Evolutionary conservation across 768 basidiomycete genomes (phyloP).

Genomic region (Mycena rosella): DNA sequence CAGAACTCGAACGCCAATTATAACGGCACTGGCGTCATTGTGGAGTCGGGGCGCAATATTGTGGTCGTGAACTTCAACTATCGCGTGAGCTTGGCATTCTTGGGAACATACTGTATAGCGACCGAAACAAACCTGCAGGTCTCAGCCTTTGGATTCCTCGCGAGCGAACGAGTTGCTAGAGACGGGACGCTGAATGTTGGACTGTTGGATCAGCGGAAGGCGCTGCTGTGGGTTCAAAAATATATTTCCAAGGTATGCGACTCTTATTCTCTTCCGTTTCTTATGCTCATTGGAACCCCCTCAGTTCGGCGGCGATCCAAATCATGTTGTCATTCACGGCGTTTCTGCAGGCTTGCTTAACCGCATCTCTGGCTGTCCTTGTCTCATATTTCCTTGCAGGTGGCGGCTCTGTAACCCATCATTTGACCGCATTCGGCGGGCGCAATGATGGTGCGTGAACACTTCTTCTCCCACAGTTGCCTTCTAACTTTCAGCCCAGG

Average conservation of each 20-base stretch:
- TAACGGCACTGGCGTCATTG: constrained; percentile 27
- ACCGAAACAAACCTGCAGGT: constrained; percentile 21
- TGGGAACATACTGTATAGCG: constrained; percentile 18
- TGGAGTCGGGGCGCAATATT: constrained; percentile 23
- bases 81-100: constrained; percentile 20
- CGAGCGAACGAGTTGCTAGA: constrained; percentile 21
- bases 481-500: constrained; percentile 14
- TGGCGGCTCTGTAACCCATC: constrained; percentile 27
- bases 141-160: constrained; percentile 25
- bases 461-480: constrained; percentile 5
- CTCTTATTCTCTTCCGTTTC: constrained; percentile 11
- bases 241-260: constrained; percentile 28
- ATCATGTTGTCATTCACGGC: constrained; percentile 28
- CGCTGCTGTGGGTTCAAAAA: constrained; percentile 26
- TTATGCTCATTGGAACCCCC: constrained; percentile 13
- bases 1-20: constrained; percentile 25
- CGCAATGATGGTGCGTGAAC: constrained; percentile 25
- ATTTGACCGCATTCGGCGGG: constrained; percentile 25
- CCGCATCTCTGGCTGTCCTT: constrained; percentile 6
- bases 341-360: constrained; percentile 24
- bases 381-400: constrained; percentile 22
- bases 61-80: constrained; percentile 30
- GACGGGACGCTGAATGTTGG: constrained; percentile 28
- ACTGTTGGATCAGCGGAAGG: constrained; percentile 25
- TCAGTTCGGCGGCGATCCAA: constrained; percentile 26